Base-by-base conservation (phyloP, 345 rosid species). In the Iberis pinnata region DNA sequence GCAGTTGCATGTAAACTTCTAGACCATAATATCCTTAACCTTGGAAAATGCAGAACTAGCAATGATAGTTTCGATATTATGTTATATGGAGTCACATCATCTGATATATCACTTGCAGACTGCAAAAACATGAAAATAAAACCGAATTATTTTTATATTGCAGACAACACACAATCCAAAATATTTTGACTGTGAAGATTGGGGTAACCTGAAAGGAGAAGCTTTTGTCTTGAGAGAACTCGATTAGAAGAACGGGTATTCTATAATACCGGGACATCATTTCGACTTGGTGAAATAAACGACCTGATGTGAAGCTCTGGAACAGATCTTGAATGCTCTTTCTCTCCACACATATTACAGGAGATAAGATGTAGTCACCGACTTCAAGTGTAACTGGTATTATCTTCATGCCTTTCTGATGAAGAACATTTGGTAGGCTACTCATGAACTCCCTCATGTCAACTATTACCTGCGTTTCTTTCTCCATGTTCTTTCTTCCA, bases 361-460 rank as follows among this genome's bases (percentile, higher is more conserved):
- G 95, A 8, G 97, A 92, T 12, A 92, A 80, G 55, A 92, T 72
- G 70, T 92, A 92, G 67, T 92, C 97, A 9, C 98, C 98, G 19
- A 92, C 95, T 69, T 92, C 97, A 73, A 92, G 66, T 45, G 88
- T 82, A 43, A 92, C 89, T 1, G 98, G 98, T 67, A 83, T 78
- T 63, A 88, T 80, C 46, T 78, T 81, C 88, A 88, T 85, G 44
- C 97, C 95, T 74, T 81, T 88, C 73, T 76, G 98, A 69, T 92
- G 97, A 66, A 92, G 95, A 61, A 92, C 95, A 73, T 88, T 92
- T 5, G 98, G 98, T 44, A 92, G 83, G 74, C 96, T 92, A 75
- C 98, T 92, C 98, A 92, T 92, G 69, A 92, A 92, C 79, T 92
- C 98, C 66, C 98, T 88, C 95, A 88, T 83, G 64, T 88, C 98